phyloP scores from a whole-genome alignment of 2,329 filamentous ascomycete genomes.

The Curvularia eragrostidis region DNA sequence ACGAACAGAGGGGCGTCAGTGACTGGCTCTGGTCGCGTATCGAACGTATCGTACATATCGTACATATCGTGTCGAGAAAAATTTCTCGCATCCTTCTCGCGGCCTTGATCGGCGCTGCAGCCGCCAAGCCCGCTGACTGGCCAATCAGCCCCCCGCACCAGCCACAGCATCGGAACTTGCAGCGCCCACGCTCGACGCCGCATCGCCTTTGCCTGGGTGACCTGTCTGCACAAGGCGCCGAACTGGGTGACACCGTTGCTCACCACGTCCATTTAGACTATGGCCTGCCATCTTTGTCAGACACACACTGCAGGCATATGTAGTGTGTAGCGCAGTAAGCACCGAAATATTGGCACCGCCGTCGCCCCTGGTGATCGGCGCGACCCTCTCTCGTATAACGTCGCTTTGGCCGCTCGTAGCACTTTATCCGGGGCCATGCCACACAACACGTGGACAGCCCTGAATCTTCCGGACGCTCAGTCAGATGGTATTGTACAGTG shows the following conservation, averaged over 20 bases:
- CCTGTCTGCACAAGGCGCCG: neutral
- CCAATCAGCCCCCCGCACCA: constrained; percentile 1
- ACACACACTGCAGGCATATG: constrained; percentile 11
- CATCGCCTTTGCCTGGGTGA: too few species aligned
- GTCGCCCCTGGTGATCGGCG: constrained; percentile 21
- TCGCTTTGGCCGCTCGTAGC: neutral
- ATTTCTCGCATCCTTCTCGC: neutral
- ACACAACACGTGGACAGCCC: neutral
- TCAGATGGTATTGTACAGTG: too few species aligned
- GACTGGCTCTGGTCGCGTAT: neutral
- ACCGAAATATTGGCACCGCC: constrained; percentile 26
- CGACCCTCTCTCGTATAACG: constrained; percentile 8
- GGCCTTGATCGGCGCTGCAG: neutral
- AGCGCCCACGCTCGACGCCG: neutral
- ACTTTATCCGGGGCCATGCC: too few species aligned
- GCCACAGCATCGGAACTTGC: constrained; percentile 2
- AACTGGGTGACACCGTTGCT: neutral
- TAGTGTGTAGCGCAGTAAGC: constrained; percentile 19
- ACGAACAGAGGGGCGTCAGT: neutral
- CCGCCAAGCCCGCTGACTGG: neutral
- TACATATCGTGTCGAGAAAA: neutral
- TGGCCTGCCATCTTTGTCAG: constrained; percentile 9
- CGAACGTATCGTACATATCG: too few species aligned
- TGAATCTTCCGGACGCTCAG: neutral
- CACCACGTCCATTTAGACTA: neutral